Percentiles rank a stretch among this genome's conserved stretches.
Conservation (phyloP, 2,329 filamentous ascomycete genomes). For the Pseudogymnoascus sp. region DNA sequence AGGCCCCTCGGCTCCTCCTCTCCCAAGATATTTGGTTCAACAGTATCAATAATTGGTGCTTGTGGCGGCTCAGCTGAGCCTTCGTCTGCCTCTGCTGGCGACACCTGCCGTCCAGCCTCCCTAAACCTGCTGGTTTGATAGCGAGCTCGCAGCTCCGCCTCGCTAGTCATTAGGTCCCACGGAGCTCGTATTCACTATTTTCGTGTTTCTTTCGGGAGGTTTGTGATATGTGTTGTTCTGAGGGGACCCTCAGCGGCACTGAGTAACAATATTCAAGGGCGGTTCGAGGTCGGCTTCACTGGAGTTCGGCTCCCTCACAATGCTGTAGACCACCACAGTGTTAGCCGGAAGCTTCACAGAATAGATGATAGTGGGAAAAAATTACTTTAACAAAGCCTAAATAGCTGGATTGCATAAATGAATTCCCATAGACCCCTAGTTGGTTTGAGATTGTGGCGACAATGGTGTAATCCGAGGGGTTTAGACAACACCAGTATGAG, state of each 20-base stretch:
- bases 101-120: not conserved
- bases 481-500: not conserved
- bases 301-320: not conserved
- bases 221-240: not conserved
- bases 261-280: not conserved
- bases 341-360: not conserved
- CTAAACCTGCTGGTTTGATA: constrained; percentile 9
- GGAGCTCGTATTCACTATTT: not conserved
- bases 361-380: not conserved
- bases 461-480: not conserved
- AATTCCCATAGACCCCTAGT: not conserved
- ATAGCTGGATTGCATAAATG: not conserved
- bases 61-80: not conserved
- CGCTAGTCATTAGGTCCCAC: not conserved
- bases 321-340: not conserved
- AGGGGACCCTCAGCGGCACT: not conserved
- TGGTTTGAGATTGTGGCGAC: not conserved
- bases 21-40: not conserved
- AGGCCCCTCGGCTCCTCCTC: not conserved
- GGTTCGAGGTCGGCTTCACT: not conserved
- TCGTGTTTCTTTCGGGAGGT: not conserved
- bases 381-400: not conserved
- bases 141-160: constrained; percentile 7
- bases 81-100: not conserved
- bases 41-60: not conserved